Evolutionary conservation across 495 filamentous ascomycete genomes (phyloP), one percentile per base, ranked within the genome.

Genomic region (Podospora comata): DNA sequence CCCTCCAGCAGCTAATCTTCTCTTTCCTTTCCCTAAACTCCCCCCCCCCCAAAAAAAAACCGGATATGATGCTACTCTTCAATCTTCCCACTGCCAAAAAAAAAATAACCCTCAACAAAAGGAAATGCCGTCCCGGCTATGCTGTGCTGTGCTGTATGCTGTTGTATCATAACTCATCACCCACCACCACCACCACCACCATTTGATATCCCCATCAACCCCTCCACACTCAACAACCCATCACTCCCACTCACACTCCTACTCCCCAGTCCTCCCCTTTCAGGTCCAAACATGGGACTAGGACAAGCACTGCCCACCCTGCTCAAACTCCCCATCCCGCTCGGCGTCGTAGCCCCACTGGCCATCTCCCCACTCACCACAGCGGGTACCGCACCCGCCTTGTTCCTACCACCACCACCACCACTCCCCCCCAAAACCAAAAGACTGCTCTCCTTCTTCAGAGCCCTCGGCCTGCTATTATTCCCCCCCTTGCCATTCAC

Each of bases 391-490:
- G 34, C 19, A 5, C 26, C 59, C 59, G 6, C 59, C 26, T 61
- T 20, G 9, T 26, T 16, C 18, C 9, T 11, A 48, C 39, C 39
- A 48, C 9, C 39, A 13, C 39, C 34, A 39, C 34, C 34, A 39
- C 34, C 11, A 39, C 34, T 39, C 23, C 23, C 23, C 23, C 23
- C 30, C 30, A 32, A 7, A 4, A 32, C 30, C 30, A 32, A 32
- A 32, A 32, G 30, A 32, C 30, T 32, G 30, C 30, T 32, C 39
- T 48, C 39, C 39, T 48, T 48, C 39, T 48, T 48, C 39, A 48
- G n/a, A 15, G n/a, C 4, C 55, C 55, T 68, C 61, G 34, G 34
- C 55, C 53, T 32, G 30, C 5, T 32, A 65, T 71, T 62, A 56
- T 65, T 34, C 75, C 48, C 27, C 62, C 68, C 39, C 60, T 27